These are phyloP conservation scores for Aquilaria yunnanensis DNA, from an alignment of 345 rosid genomes.

Conservation along the genomic window DNA sequence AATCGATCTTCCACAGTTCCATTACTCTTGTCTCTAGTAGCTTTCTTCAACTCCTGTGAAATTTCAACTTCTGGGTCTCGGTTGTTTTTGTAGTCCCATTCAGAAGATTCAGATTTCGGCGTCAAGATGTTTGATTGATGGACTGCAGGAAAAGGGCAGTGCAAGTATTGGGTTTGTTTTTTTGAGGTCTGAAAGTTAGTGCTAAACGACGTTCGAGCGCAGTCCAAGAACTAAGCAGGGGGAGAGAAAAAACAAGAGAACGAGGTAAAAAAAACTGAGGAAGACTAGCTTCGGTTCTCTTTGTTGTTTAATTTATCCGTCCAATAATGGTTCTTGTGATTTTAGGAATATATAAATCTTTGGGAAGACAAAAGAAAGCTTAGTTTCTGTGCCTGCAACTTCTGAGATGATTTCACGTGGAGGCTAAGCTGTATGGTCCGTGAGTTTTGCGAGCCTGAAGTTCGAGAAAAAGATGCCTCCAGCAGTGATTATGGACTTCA, in stretches of 20 bases:
- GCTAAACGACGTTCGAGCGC: slow-evolving; percentile 5
- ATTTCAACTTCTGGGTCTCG: not conserved
- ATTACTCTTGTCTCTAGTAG: no score
- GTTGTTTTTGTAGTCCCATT: not conserved
- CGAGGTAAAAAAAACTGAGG: not conserved
- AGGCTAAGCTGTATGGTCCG: slow-evolving; percentile 23
- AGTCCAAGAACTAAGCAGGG: slow-evolving; percentile 13
- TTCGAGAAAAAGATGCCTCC: slow-evolving; percentile 36
- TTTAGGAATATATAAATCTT: slow-evolving; percentile 18
- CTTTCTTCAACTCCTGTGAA: not conserved
- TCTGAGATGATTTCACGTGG: slow-evolving; percentile 53
- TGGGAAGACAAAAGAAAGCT: slow-evolving; percentile 15
- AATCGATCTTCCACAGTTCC: not conserved
- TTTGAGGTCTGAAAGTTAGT: not conserved
- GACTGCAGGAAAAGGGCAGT: no score
- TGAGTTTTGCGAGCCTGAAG: slow-evolving; percentile 34
- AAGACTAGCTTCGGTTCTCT: no score
- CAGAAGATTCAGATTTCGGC: not conserved
- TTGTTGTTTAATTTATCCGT: not conserved
- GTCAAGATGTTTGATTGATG: not conserved
- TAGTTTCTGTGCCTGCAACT: slow-evolving; percentile 15
- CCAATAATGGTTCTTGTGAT: slow-evolving; percentile 3
- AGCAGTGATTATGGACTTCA: not conserved
- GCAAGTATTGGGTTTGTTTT: not conserved
- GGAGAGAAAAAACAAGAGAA: not conserved